phyloP scores from a whole-genome alignment of 495 filamentous ascomycete genomes.

The Penicillium longicatenatum region DNA sequence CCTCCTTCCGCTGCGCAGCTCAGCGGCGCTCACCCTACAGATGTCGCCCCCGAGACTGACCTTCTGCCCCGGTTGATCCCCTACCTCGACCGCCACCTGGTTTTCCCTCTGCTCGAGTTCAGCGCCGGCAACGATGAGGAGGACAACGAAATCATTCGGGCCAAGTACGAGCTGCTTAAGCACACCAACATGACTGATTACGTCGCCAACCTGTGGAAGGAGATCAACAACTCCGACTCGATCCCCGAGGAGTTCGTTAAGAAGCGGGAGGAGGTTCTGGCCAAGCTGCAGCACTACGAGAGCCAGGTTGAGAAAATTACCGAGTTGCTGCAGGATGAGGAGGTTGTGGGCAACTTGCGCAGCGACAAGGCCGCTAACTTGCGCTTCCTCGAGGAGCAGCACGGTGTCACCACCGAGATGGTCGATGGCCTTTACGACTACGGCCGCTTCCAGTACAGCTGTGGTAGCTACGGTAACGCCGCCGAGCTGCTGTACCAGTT shows the following conservation, averaged over 20 bases:
- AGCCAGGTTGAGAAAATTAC: slow-evolving; percentile 84
- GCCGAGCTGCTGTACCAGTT: slow-evolving; percentile 92
- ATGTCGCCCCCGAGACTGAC: slow-evolving; percentile 69
- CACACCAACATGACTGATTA: slow-evolving; percentile 98
- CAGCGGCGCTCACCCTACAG: slow-evolving; percentile 54
- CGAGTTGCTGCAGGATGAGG: slow-evolving; percentile 79
- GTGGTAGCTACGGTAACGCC: slow-evolving; percentile 86
- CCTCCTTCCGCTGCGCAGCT: slow-evolving; percentile 56
- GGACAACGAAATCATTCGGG: slow-evolving; percentile 69
- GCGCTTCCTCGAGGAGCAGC: slow-evolving; percentile 91
- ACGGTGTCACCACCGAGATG: slow-evolving; percentile 91
- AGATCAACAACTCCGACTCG: slow-evolving; percentile 77
- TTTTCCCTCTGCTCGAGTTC: slow-evolving; percentile 93
- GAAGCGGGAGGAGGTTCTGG: slow-evolving; percentile 85
- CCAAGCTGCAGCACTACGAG: slow-evolving; percentile 75
- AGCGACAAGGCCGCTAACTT: slow-evolving; percentile 98
- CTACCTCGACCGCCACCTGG: slow-evolving; percentile 92
- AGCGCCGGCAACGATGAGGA: slow-evolving; percentile 59
- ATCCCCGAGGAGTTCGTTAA: slow-evolving; percentile 81
- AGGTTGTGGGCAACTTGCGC: slow-evolving; percentile 82
- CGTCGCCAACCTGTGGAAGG: slow-evolving; percentile 82
- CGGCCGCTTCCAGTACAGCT: slow-evolving; percentile 94
- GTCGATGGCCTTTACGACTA: slow-evolving; percentile 92
- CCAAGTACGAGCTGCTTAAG: slow-evolving; percentile 91
- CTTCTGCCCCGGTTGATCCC: slow-evolving; percentile 86